These are phyloP conservation scores for Auxenochlorella protothecoides DNA, from an alignment of 139 green algal species.

Conservation along the genomic window DNA sequence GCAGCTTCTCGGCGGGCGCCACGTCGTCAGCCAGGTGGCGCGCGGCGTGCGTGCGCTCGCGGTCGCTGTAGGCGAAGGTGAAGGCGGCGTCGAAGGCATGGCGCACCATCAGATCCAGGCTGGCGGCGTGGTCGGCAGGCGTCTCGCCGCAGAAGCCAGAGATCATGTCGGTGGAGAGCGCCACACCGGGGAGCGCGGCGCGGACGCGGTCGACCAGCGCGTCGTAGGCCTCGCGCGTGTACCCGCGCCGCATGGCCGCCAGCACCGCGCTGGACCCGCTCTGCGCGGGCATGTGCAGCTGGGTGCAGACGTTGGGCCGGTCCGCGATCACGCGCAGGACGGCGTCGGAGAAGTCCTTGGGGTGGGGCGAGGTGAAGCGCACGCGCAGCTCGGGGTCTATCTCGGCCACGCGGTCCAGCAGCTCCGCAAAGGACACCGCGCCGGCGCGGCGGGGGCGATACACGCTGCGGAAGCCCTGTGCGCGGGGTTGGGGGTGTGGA, in stretches of 20 bases:
- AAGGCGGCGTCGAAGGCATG: conserved; percentile 70
- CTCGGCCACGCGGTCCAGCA: conserved; percentile 57
- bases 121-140: conserved; percentile 70
- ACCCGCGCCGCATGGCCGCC: conserved; percentile 67
- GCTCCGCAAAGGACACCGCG: conserved; percentile 57
- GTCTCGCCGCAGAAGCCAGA: conserved; percentile 82
- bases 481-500: too few relatives aligned
- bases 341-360: conserved; percentile 75
- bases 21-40: conserved; percentile 62
- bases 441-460: conserved; percentile 62
- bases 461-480: conserved; percentile 33
- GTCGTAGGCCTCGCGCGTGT: conserved; percentile 77
- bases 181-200: conserved; percentile 43
- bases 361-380: conserved; percentile 85
- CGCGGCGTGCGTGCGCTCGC: conserved; percentile 70
- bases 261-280: conserved; percentile 61
- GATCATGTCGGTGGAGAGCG: conserved; percentile 47
- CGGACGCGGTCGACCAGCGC: conserved; percentile 53
- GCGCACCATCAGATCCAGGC: conserved; percentile 55
- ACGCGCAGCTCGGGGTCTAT: conserved; percentile 77
- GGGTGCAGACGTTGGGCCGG: conserved; percentile 70
- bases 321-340: conserved; percentile 53
- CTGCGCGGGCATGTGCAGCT: conserved; percentile 87
- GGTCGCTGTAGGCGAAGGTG: conserved; percentile 75
- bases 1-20: conserved; percentile 43